These are phyloP conservation scores for Coemansia sp. DNA, from an alignment of 192 early-diverging fungal species.

Conservation along the genomic window DNA sequence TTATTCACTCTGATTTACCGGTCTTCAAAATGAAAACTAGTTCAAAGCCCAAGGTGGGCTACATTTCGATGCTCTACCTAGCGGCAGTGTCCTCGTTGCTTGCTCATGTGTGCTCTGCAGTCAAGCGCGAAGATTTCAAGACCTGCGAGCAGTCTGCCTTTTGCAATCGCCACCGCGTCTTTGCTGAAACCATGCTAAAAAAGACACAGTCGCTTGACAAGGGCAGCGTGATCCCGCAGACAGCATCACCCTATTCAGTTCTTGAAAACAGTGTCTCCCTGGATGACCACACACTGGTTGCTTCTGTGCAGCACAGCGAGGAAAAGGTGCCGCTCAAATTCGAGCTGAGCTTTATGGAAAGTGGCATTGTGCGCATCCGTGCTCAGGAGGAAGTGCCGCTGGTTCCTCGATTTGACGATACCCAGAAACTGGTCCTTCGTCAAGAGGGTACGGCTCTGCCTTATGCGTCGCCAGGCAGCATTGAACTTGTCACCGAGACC, in stretches of 20 bases:
- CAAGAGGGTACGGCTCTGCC: conserved; percentile 31
- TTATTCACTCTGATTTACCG: conserved; percentile 1
- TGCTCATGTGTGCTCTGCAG: conserved; percentile 39
- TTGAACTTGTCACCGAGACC: conserved; percentile 17
- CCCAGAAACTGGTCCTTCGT: conserved; percentile 56
- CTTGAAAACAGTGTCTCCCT: conserved; percentile 58
- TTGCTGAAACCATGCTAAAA: conserved; percentile 64
- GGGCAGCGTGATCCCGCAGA: conserved; percentile 6
- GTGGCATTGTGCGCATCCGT: conserved; percentile 58
- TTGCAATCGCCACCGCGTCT: conserved; percentile 83
- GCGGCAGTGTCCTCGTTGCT: conserved; percentile 17
- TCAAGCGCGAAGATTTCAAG: conserved; percentile 88
- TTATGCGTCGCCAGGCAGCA: conserved; percentile 23
- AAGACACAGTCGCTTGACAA: conserved; percentile 15
- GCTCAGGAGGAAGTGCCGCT: conserved; percentile 67
- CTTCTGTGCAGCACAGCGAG: conserved; percentile 17
- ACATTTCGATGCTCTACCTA: conserved; percentile 17
- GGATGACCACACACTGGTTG: conserved; percentile 35
- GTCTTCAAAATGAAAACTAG: conserved; percentile 10
- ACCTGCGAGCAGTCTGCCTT: conserved; percentile 83
- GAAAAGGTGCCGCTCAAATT: conserved; percentile 41
- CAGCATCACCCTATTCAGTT: conserved; percentile 63
- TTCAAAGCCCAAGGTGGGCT: conserved; percentile 2
- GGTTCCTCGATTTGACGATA: conserved; percentile 67
- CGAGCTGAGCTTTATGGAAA: conserved; percentile 55